Evolutionary conservation across 2,329 filamentous ascomycete species (phyloP).

Genomic region (Penicillium sp.): DNA sequence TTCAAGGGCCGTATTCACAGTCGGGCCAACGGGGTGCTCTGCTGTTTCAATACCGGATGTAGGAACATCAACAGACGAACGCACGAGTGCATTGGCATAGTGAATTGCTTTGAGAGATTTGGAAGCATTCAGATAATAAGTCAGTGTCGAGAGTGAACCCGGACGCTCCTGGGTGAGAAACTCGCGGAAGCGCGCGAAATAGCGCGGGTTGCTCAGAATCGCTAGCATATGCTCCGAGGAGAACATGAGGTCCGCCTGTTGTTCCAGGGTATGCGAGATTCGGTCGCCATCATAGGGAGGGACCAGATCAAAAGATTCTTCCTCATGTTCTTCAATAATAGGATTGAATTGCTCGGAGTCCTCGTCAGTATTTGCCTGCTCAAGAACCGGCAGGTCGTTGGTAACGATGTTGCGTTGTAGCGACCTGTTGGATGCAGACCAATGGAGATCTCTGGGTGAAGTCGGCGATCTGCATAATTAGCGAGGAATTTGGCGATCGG

Average conservation of each 20-base stretch:
- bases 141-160: slow-evolving; percentile 56
- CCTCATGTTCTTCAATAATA: slow-evolving; percentile 18
- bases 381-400: slow-evolving; percentile 22
- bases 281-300: slow-evolving; percentile 21
- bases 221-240: slow-evolving; percentile 55
- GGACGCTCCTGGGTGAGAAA: slow-evolving; percentile 55
- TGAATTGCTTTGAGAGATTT: slow-evolving; percentile 63
- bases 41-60: slow-evolving; percentile 53
- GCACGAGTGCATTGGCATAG: slow-evolving; percentile 61
- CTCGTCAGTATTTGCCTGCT: slow-evolving; percentile 20
- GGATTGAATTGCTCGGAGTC: slow-evolving; percentile 20
- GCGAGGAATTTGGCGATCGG: background rate
- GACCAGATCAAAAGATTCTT: slow-evolving; percentile 29
- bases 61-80: slow-evolving; percentile 45
- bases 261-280: slow-evolving; percentile 48
- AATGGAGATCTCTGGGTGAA: slow-evolving; percentile 4
- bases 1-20: slow-evolving; percentile 51
- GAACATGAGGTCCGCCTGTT: slow-evolving; percentile 55
- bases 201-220: slow-evolving; percentile 56
- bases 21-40: slow-evolving; percentile 42
- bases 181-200: slow-evolving; percentile 57
- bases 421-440: slow-evolving; percentile 15
- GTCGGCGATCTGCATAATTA: slow-evolving; percentile 9
- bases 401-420: slow-evolving; percentile 17
- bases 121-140: slow-evolving; percentile 63